Evolutionary conservation across 768 basidiomycete species (phyloP).

Genomic region (Lentinula raphanica): DNA sequence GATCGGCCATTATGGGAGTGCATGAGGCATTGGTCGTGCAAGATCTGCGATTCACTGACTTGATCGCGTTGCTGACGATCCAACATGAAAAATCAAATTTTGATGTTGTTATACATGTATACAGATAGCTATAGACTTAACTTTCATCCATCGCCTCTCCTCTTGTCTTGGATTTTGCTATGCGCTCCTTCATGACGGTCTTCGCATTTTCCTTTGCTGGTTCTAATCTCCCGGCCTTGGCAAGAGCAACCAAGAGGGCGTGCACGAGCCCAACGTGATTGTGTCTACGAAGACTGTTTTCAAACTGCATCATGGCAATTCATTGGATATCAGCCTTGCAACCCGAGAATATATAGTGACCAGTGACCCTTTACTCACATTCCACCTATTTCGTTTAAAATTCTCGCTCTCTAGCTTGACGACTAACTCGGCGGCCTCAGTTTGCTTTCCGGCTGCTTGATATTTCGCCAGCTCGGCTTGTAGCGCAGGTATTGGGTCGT

Average conservation of each 20-base stretch:
- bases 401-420: conserved; percentile 61
- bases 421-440: conserved; percentile 47
- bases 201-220: conserved; percentile 43
- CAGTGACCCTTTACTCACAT: conserved; percentile 43
- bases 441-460: conserved; percentile 36
- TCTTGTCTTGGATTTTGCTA: conserved; percentile 38
- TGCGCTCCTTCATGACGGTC: conserved; percentile 39
- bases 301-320: conserved; percentile 49
- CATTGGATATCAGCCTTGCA: background rate
- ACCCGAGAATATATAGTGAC: background rate
- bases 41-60: background rate
- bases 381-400: conserved; percentile 75
- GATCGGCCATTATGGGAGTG: too few relatives aligned
- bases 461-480: conserved; percentile 49
- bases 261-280: conserved; percentile 84
- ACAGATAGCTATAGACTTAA: conserved; percentile 14
- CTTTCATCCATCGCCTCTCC: conserved; percentile 47
- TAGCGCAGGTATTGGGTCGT: conserved; percentile 72
- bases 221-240: conserved; percentile 61
- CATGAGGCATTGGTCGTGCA: too few relatives aligned
- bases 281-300: conserved; percentile 81
- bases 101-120: background rate
- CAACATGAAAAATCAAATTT: background rate
- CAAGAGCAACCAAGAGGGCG: conserved; percentile 65
- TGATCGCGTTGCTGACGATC: background rate